Conservation (phyloP, 2,329 filamentous ascomycete genomes). For the Didymella glomerata region DNA sequence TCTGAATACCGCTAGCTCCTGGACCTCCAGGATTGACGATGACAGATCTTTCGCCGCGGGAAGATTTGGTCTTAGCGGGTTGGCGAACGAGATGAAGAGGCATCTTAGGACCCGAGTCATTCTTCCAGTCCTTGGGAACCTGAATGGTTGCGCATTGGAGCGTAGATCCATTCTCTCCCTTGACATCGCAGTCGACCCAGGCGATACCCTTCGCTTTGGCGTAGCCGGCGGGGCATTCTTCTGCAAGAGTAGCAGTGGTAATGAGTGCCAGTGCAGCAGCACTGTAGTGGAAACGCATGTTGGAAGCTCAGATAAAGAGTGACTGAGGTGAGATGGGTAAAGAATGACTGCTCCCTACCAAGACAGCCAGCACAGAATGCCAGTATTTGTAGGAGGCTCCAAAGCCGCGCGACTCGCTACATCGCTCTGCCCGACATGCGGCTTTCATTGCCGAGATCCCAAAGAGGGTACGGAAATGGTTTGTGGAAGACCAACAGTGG, state of each 20-base stretch:
- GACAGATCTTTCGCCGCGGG: not conserved
- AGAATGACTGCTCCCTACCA: not conserved
- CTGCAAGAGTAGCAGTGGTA: not conserved
- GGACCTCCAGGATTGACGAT: not conserved
- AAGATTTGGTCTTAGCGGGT: not conserved
- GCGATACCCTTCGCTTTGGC: not conserved
- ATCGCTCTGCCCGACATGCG: not conserved
- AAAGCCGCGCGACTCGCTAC: not conserved
- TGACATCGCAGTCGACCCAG: not conserved
- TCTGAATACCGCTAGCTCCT: not conserved
- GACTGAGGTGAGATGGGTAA: slow-evolving; percentile 5
- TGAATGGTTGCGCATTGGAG: not conserved
- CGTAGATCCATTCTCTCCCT: too few species aligned
- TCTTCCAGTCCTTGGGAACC: not conserved
- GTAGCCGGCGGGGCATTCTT: not conserved
- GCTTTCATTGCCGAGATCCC: not conserved
- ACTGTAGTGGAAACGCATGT: slow-evolving; percentile 4
- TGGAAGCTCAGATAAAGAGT: slow-evolving; percentile 3
- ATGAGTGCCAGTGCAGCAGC: slow-evolving; percentile 3
- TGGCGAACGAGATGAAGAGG: not conserved
- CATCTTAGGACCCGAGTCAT: not conserved
- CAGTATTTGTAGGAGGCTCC: not conserved
- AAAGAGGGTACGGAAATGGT: not conserved
- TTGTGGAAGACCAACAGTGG: not conserved
- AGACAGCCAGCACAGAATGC: not conserved